A percentile compares a stretch with the other conserved stretches of the same genome.
Conservation (phyloP, 805 yeast genomes). For the Scheffersomyces stipitis region DNA sequence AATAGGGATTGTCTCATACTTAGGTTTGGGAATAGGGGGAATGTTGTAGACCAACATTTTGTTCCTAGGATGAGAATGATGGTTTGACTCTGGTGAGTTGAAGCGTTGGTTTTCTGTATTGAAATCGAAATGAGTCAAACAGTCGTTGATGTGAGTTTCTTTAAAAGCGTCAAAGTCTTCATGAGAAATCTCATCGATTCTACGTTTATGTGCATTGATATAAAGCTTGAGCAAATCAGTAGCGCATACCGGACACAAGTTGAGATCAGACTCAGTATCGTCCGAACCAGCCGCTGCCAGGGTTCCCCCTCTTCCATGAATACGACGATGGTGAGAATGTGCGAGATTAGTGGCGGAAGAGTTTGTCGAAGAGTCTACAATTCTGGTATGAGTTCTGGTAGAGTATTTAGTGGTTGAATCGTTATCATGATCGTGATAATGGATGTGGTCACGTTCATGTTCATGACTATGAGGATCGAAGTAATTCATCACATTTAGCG, state of each 20-base stretch:
- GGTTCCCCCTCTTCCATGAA: neutral
- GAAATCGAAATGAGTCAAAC: constrained; percentile 72
- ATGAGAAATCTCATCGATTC: constrained; percentile 11
- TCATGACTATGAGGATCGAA: constrained; percentile 1
- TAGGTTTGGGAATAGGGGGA: constrained; percentile 46
- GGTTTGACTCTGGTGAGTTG: constrained; percentile 20
- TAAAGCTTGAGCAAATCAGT: constrained; percentile 25
- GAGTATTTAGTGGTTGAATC: constrained; percentile 19
- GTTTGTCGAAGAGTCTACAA: constrained; percentile 18
- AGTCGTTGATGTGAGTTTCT: constrained; percentile 69
- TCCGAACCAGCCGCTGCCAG: constrained; percentile 3
- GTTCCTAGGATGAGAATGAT: constrained; percentile 45
- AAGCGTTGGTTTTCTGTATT: constrained; percentile 53
- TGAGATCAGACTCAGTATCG: constrained; percentile 30
- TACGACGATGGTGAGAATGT: neutral
- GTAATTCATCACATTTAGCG: neutral
- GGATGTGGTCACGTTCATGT: constrained; percentile 4
- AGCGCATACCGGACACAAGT: constrained; percentile 44
- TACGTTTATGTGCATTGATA: constrained; percentile 11
- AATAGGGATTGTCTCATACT: constrained; percentile 29
- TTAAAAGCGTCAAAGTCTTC: constrained; percentile 39
- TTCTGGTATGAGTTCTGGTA: constrained; percentile 16
- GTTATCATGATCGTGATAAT: constrained; percentile 6
- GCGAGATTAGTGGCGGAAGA: constrained; percentile 12
- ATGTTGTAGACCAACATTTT: constrained; percentile 82